Conservation (phyloP, 495 filamentous ascomycete species). For the Aspergillus carlsbadensis region DNA sequence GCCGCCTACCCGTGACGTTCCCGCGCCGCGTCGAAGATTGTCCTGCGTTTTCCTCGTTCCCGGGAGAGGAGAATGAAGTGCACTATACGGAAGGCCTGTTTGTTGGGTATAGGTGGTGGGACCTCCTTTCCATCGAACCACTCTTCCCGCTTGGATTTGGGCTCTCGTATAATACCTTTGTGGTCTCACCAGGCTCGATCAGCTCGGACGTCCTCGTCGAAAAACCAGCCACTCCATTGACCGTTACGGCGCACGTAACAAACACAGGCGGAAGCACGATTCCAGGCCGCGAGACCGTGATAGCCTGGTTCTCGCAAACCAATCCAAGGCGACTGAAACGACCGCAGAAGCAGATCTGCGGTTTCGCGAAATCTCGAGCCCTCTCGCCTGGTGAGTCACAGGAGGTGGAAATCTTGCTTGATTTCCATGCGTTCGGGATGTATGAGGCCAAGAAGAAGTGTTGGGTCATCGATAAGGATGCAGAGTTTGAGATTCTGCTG, state of each 20-base stretch:
- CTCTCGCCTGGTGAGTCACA: not conserved
- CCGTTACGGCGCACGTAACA: not conserved
- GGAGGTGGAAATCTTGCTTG: not conserved
- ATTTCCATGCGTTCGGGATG: not conserved
- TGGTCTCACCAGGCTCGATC: not conserved
- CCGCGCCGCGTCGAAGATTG: too few relatives aligned
- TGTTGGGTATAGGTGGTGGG: slow-evolving; percentile 44
- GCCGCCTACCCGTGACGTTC: too few relatives aligned
- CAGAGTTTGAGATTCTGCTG: not conserved
- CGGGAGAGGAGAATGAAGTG: too few relatives aligned
- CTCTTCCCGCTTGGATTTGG: slow-evolving; percentile 78
- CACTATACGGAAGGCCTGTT: too few relatives aligned
- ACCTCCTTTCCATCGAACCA: not conserved
- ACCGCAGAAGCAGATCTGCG: not conserved
- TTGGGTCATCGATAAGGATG: not conserved
- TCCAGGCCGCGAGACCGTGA: not conserved
- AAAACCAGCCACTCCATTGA: not conserved
- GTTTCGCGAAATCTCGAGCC: not conserved
- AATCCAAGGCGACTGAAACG: not conserved
- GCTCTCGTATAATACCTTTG: slow-evolving; percentile 57
- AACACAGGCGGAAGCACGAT: not conserved
- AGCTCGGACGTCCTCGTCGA: not conserved
- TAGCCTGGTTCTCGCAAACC: not conserved
- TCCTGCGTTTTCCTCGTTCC: too few relatives aligned
- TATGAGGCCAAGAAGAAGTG: not conserved